Evolutionary conservation across 768 basidiomycete genomes (phyloP), one percentile per base, ranked within the genome.

Genomic region (Porpolomopsis calyptriformis): DNA sequence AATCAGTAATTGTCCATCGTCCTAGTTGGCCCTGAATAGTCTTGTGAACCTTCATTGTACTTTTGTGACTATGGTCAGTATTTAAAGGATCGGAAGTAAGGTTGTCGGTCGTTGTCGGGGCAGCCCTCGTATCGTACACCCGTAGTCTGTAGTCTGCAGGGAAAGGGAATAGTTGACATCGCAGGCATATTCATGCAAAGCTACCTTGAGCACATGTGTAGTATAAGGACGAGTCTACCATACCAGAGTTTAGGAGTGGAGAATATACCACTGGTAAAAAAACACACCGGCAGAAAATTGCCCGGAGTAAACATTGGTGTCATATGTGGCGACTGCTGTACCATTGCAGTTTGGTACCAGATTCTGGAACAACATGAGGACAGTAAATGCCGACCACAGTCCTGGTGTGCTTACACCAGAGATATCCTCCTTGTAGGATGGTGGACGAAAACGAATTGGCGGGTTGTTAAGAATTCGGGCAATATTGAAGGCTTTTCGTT

Each of bases 1-100:
- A 85, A 64, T 97, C 96, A 5, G 92, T 97, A 47, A 98, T 87
- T 0, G 93, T 96, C 93, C 92, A 98, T 27, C 77, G 70, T 0
- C 87, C 87, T 12, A 77, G 72, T 26, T 76, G 67, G 1, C 87
- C 93, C 57, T 80, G 73, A 38, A 94, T 84, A 1, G 77, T 79
- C 58, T 88, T 65, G 51, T 65, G 66, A 4, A 76, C 57, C 41
- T 67, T 64, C 69, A 76, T 69, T 23, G 58, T 67, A 18, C 73
- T 72, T 37, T 61, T 52, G 10, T 75, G 55, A 49, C 65, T 44
- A 34, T 52, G 42, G 14, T n/a, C 14, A 38, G 9, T 19, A 20
- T 16, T 18, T 7, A 4, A 34, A 40, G 19, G 26, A 24, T 19
- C 10, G 22, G 43, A 49, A 56, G 33, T 50, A 53, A 10, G 5